These are phyloP conservation scores for Backusella macrospora DNA, from an alignment of 192 early-diverging fungal species.

Conservation along the genomic window DNA sequence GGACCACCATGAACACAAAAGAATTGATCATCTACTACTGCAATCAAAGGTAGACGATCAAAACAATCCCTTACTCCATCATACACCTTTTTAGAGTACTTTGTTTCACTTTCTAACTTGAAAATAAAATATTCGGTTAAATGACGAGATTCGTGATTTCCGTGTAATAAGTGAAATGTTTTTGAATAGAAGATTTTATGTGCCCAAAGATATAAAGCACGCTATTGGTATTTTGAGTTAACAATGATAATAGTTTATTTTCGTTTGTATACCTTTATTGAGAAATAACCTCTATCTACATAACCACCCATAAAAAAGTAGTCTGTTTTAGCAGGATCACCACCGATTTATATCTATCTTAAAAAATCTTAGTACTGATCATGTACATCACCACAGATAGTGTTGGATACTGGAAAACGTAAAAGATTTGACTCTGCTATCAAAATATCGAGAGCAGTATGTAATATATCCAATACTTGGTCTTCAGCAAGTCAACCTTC, in stretches of 20 bases:
- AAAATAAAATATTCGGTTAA: slow-evolving; percentile 99
- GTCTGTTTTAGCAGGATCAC: slow-evolving; percentile 75
- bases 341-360: slow-evolving; percentile 93
- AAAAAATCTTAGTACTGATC: slow-evolving; percentile 96
- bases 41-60: slow-evolving; percentile 87
- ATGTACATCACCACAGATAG: slow-evolving; percentile 95
- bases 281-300: slow-evolving; percentile 97
- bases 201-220: slow-evolving; percentile 85
- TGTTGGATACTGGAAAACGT: slow-evolving; percentile 86
- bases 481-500: slow-evolving; percentile 91
- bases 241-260: background rate
- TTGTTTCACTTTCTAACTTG: slow-evolving; percentile 85
- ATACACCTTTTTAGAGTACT: slow-evolving; percentile 87
- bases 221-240: slow-evolving; percentile 44
- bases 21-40: slow-evolving; percentile 87
- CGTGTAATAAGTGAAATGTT: slow-evolving; percentile 80
- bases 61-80: slow-evolving; percentile 88
- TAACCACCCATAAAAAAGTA: slow-evolving; percentile 98
- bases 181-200: slow-evolving; percentile 90
- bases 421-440: slow-evolving; percentile 80
- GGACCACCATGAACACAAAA: slow-evolving; percentile 92
- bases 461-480: slow-evolving; percentile 86
- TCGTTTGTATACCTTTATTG: slow-evolving; percentile 71
- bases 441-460: slow-evolving; percentile 73
- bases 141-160: slow-evolving; percentile 96